These are phyloP conservation scores for Saccharomycopsis oosterbeekiorum DNA, from an alignment of 805 yeast genomes.

Conservation along the genomic window DNA sequence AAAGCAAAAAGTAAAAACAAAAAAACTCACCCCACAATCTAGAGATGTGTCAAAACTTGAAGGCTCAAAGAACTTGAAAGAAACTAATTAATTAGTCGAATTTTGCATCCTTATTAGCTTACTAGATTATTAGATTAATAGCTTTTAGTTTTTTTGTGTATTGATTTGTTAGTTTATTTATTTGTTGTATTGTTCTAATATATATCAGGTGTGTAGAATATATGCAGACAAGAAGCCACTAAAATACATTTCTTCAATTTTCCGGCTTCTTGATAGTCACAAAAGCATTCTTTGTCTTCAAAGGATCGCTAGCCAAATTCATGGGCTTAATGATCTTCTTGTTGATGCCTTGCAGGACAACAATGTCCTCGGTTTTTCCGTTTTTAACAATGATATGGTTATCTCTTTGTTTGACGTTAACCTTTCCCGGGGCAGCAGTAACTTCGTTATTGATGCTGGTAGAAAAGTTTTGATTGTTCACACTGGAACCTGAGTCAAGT, in stretches of 20 bases:
- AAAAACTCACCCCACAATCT: not conserved
- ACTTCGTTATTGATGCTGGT: not conserved
- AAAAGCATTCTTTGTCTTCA: constrained; percentile 52
- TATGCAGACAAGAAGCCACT: too few species aligned
- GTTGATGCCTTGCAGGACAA: not conserved
- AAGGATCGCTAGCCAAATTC: constrained; percentile 62
- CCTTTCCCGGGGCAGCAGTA: not conserved
- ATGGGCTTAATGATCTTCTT: constrained; percentile 23
- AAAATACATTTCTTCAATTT: constrained; percentile 17
- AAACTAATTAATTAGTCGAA: too few species aligned
- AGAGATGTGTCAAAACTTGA: not conserved
- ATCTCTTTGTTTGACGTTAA: not conserved
- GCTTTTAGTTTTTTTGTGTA: too few species aligned
- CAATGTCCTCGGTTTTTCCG: constrained; percentile 9
- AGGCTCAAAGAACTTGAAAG: too few species aligned
- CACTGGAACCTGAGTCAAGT: not conserved
- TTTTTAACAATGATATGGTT: constrained; percentile 7
- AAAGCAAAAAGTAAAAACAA: not conserved
- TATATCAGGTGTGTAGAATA: too few species aligned
- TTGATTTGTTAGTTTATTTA: too few species aligned
- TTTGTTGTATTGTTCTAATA: too few species aligned
- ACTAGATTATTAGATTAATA: too few species aligned
- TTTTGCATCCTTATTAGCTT: too few species aligned
- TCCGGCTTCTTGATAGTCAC: constrained; percentile 48
- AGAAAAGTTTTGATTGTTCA: not conserved